Evolutionary conservation across 306 rosid genomes (phyloP), one percentile per base, ranked within the genome.

Genomic region (Cucumis hystrix): DNA sequence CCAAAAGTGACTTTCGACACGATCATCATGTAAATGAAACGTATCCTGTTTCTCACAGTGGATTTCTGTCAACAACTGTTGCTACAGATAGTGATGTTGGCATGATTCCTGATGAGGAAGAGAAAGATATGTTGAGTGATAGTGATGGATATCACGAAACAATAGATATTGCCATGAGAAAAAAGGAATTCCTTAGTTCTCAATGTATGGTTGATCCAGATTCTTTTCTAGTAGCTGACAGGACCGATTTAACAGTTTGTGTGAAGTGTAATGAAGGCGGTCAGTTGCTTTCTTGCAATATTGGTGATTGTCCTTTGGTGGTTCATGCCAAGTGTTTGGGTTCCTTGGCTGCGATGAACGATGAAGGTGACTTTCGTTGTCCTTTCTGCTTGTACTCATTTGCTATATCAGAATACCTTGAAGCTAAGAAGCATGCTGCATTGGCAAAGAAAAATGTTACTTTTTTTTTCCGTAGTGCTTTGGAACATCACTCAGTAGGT

Each of bases 361-460:
- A 75, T 68, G 74, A 77, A 21, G 91, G 84, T 5, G 80, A 84
- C 51, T 86, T 84, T 63, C 74, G 83, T 69, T 92, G 97, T 83
- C 97, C 97, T n/a, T 89, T 88, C 74, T 94, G 98, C 80, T 82
- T 74, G 30, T 88, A 85, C 83, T 85, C 87, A 60, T 87, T 39
- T 40, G 81, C 88, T 78, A 74, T 81, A 74, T 83, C 87, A 33
- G 88, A 87, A 71, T 90, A 82, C 83, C 83, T 81, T 74, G 96
- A 87, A 80, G 88, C 92, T 20, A 87, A 90, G 86, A 82, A 87
- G 79, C 41, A 84, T 40, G 81, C 81, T 74, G 89, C 88, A 39
- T 74, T 84, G 80, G 88, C 86, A 40, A 87, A 80, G 82, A 83
- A 78, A 80, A 83, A 87, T 6, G 73, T 89, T 43, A 77, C 81